Evolutionary conservation across 2,329 filamentous ascomycete species (phyloP).

Genomic region (Penicillium decumbens): DNA sequence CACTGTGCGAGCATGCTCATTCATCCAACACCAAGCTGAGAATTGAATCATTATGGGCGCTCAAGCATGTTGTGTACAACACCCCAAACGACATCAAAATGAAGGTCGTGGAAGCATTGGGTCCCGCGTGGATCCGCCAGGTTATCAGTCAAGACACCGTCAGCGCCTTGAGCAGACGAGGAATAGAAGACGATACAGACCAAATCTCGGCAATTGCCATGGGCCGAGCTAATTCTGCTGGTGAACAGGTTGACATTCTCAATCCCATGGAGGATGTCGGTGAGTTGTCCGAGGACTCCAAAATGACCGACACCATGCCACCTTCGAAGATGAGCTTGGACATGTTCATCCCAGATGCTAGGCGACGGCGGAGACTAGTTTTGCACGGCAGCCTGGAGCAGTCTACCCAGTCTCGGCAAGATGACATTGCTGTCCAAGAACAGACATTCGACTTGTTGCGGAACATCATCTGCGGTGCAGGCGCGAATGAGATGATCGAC

Average conservation of each 20-base stretch:
- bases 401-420: conserved; percentile 62
- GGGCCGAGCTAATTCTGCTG: conserved; percentile 56
- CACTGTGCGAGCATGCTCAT: conserved; percentile 78
- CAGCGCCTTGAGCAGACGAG: conserved; percentile 26
- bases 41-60: conserved; percentile 82
- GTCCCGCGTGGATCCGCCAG: conserved; percentile 73
- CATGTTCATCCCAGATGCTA: conserved; percentile 37
- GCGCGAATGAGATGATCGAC: conserved; percentile 69
- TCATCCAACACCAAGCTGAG: conserved; percentile 73
- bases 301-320: conserved; percentile 37
- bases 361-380: conserved; percentile 39
- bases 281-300: conserved; percentile 31
- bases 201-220: conserved; percentile 42
- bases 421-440: conserved; percentile 82
- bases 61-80: conserved; percentile 82
- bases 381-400: conserved; percentile 65
- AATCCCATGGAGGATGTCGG: conserved; percentile 46
- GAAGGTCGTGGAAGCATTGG: conserved; percentile 70
- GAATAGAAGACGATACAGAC: conserved; percentile 32
- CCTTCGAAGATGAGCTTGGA: conserved; percentile 40
- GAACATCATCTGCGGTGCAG: conserved; percentile 72
- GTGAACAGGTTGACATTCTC: conserved; percentile 57
- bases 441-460: conserved; percentile 85
- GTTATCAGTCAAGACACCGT: conserved; percentile 61
- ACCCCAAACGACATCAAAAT: conserved; percentile 69